Conservation (phyloP, 2,329 filamentous ascomycete species). For the Ascochyta fabae region DNA sequence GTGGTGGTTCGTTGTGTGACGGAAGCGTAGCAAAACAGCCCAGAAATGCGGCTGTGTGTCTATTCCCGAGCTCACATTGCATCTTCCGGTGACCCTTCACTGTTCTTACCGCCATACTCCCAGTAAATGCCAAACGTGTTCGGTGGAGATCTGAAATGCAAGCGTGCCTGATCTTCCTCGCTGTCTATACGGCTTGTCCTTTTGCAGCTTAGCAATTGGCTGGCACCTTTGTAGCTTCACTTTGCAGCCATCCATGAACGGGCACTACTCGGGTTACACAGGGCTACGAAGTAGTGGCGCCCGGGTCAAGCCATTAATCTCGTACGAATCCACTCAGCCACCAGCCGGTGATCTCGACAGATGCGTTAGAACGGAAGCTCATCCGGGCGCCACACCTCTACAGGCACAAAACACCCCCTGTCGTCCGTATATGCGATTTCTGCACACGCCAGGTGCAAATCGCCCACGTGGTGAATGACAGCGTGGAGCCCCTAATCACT, state of each 20-base stretch:
- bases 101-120: conserved; percentile 9
- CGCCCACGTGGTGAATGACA: conserved; percentile 15
- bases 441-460: conserved; percentile 2
- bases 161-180: conserved; percentile 31
- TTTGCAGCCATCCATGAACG: conserved; percentile 18
- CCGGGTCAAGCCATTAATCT: conserved; percentile 16
- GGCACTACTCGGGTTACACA: conserved; percentile 26
- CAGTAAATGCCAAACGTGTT: conserved; percentile 28
- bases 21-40: background rate
- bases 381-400: conserved; percentile 16
- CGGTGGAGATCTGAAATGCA: conserved; percentile 29
- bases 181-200: conserved; percentile 18
- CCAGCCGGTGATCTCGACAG: conserved; percentile 9
- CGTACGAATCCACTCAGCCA: conserved; percentile 25
- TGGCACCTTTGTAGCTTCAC: conserved; percentile 26
- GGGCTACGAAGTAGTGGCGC: conserved; percentile 4
- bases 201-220: conserved; percentile 21
- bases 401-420: conserved; percentile 1
- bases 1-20: background rate
- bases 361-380: conserved; percentile 16
- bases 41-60: conserved; percentile 2
- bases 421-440: background rate
- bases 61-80: background rate
- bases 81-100: conserved; percentile 7
- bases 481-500: conserved; percentile 4